A percentile compares a stretch with the other conserved stretches of the same genome.
phyloP scores from a whole-genome alignment of 225 moss, liverwort and hornwort species.

The Antitrichia curtipendula region DNA sequence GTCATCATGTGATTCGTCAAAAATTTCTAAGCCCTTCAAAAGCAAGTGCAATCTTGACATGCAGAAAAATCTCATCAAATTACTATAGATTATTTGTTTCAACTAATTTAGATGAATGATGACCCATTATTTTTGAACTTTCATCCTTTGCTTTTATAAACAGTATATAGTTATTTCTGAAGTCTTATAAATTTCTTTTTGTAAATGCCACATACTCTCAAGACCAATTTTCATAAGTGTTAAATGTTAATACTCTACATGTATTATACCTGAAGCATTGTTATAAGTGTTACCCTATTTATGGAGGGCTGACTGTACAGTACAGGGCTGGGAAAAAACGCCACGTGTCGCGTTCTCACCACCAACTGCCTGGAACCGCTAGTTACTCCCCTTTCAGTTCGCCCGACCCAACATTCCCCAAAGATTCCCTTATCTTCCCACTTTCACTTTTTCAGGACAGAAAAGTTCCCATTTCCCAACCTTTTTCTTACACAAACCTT shows the following conservation, averaged over 20 bases:
- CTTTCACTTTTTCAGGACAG: neutral
- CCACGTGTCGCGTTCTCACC: neutral
- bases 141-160: neutral
- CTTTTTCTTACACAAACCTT: neutral
- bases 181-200: neutral
- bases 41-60: fast-evolving
- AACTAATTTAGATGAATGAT: neutral
- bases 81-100: neutral
- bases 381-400: neutral
- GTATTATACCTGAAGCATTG: no score
- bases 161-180: neutral
- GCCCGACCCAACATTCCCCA: neutral
- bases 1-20: neutral
- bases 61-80: neutral
- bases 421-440: neutral
- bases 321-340: no score
- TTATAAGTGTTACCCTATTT: no score
- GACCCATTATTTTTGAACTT: neutral
- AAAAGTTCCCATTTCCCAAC: no score
- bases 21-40: neutral
- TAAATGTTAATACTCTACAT: neutral
- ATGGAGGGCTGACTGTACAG: no score
- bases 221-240: neutral
- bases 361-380: neutral
- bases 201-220: fast-evolving